Base-by-base conservation (phyloP, 2,329 filamentous ascomycete species). In the Penicillium capsulatum region DNA sequence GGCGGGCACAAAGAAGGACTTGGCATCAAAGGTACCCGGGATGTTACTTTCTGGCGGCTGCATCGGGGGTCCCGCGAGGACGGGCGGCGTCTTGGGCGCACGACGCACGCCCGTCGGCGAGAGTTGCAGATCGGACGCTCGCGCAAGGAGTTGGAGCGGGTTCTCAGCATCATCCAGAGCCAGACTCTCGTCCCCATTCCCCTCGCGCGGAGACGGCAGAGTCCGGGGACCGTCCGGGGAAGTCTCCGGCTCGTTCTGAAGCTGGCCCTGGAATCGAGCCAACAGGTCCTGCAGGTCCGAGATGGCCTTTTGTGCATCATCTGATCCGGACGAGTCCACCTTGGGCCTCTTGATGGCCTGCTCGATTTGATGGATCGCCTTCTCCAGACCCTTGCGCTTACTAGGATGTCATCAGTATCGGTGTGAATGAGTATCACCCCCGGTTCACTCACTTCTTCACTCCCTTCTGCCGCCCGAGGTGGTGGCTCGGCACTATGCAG, bases 111-210 rank as follows among this genome's bases (percentile, higher is more conserved):
- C 43, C 40, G 47, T 58, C 13, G 63, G 72, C 16, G 73, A 75
- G n/a, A 77, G 69, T 42, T 77, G 76, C 27, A 84, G 71, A 61
- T 85, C 82, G 0, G 84, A 87, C 1, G 83, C 84, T 20, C 83
- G 75, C 2, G 84, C 84, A 22, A 88, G 77, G 11, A 87, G 67
- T 59, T 88, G 83, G 4, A 87, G 66, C 0, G 83, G 83, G 45
- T 87, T 88, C 55, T 88, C 83, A 3, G 83, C 83, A 58, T 86
- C 84, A 50, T 87, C 83, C 17, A 84, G 68, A 9, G 79, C 74
- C 20, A 84, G 71, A 34, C 68, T 74, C 38, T 80, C 77, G 26
- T 74, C 70, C 11, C 57, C 55, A 20, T 57, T 57, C 9, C 45
- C 43, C 22, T 55, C 58, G 6, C 42, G 51, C 7, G 56, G 51